Base-by-base conservation (phyloP, 441 rosid species). In the Populus hybrid region DNA sequence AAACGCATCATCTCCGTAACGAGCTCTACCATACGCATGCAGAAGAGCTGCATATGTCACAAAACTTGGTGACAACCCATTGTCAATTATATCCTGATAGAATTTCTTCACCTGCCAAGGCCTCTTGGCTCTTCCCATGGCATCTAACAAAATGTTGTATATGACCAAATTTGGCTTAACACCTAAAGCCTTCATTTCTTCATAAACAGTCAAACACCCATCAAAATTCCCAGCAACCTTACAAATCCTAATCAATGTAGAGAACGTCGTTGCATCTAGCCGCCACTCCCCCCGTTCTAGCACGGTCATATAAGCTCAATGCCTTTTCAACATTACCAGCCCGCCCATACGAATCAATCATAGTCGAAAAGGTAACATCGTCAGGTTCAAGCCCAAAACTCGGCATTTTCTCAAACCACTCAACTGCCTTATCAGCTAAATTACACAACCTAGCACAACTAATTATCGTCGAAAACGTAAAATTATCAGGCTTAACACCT, bases 41-140 rank as follows among this genome's bases (percentile, higher is more conserved):
- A 92, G 74, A 56, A 93, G 93, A 76, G 91, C 82, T 26, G 91
- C 91, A 82, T 92, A 91, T 18, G 96, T 91, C 69, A 70, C 84
- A 84, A 86, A 84, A 79, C 77, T 91, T 0, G 98, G 97, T 2
- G 82, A 79, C 80, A 88, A 75, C 28, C 95, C 97, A 79, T 80
- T 86, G 21, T 71, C 75, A 33, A 82, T 81, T 92, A 95, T 86
- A 79, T 93, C 97, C 69, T 82, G 87, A 82, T 90, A 84, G 67
- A 95, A 79, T 35, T 59, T 87, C 87, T 93, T 92, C 0, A 88
- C 97, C 84, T 89, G 95, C 96, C 98, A 95, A 2, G 99, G 99
- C 86, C 99, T 92, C 90, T 81, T 92, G 24, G 97, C 98, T 85
- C 90, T 90, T 73, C 98, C 98, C 99, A 95, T 92, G 1, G 94